These are phyloP conservation scores for Pseudisothecium myosuroides DNA, from an alignment of 225 moss, liverwort and hornwort species.

Conservation along the genomic window DNA sequence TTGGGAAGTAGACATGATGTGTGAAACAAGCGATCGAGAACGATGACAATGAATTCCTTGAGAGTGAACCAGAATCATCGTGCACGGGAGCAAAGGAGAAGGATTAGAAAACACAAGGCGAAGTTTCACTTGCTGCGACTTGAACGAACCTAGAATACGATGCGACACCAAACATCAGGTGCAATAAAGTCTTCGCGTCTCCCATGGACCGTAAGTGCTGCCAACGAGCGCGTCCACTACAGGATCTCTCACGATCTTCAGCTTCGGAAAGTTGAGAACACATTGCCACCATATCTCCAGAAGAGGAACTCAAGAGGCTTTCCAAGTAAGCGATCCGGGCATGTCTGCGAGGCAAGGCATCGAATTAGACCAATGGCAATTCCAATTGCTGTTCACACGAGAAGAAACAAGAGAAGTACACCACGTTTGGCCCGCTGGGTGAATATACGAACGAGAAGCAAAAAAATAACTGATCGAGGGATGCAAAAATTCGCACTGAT, in stretches of 20 bases:
- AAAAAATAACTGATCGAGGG: no score
- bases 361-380: background rate
- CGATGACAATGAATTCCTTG: background rate
- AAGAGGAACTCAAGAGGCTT: conserved; percentile 65
- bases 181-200: conserved; percentile 74
- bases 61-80: no score
- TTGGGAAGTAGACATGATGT: background rate
- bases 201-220: conserved; percentile 78
- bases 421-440: no score
- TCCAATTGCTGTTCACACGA: background rate
- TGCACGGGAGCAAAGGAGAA: background rate
- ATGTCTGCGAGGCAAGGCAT: conserved; percentile 6
- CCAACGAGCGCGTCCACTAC: conserved; percentile 78
- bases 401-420: background rate
- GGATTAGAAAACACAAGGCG: background rate
- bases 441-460: background rate
- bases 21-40: background rate
- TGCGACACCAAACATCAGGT: conserved; percentile 66
- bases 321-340: conserved; percentile 70
- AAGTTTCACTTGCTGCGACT: background rate
- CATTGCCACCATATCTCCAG: conserved; percentile 73
- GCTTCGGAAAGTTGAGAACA: conserved; percentile 94
- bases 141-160: conserved; percentile 7
- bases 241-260: conserved; percentile 76
- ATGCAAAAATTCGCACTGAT: background rate